Base-by-base conservation (phyloP, 805 yeast genomes). In the Ogataea kodamae region DNA sequence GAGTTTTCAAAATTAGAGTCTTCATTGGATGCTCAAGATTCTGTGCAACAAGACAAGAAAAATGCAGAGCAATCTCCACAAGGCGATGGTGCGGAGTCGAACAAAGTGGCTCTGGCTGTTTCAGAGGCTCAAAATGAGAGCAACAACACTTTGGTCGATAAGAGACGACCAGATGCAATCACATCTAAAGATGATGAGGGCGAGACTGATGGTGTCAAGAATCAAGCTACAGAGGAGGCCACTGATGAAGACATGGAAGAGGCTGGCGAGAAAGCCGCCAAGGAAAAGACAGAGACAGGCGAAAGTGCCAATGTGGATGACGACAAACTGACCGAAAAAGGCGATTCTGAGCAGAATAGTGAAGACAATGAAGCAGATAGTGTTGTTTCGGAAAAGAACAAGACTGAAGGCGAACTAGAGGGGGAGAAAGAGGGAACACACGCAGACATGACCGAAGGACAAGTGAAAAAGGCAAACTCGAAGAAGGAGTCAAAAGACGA, bases 1-100 rank as follows among this genome's bases (percentile, higher is more conserved):
- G 64, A 59, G 39, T 50, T 53, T 32, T 30, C 42, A n/a, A n/a
- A 18, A 6, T 10, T 9, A 6, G 18, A 15, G 7, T n/a, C 15
- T 11, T 13, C 12, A 5, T 9, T 10, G 17, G 13, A 44, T 38
- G 35, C 43, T 28, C 39, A 50, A 32, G 33, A 41, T 15, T 30
- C 16, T 12, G 25, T 14, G 15, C 28, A 25, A 9, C 27, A 37
- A 22, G 40, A 35, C 11, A 22, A 26, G 14, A 30, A 16, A 13
- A 22, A 27, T 26, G 28, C 34, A 30, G 40, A 35, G 18, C 33
- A 23, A 14, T 38, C 22, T 22, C 33, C 39, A 25, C 30, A 43
- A 3, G 34, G 32, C 31, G 37, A 33, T 20, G 37, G 25, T 9
- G 20, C 24, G 34, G 37, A 40, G 11, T 28, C 17, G 17, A 18